These are phyloP conservation scores for Diaporthe destruens DNA, from an alignment of 2,329 filamentous ascomycete species.

Conservation along the genomic window DNA sequence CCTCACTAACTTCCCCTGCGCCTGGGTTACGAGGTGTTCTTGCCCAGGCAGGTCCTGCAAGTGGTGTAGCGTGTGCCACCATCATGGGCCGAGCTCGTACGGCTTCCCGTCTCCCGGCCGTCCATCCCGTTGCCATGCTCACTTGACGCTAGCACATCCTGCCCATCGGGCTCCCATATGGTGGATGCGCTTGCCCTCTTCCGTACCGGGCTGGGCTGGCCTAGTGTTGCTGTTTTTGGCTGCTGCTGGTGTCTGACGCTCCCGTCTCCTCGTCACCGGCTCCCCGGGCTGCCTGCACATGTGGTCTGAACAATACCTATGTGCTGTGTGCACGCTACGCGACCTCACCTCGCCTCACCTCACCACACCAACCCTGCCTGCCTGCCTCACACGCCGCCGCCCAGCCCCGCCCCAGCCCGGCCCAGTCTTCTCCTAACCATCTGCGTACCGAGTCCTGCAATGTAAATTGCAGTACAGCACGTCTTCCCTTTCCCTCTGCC, in stretches of 20 bases:
- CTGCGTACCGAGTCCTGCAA: conserved; percentile 14
- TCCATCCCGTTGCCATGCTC: conserved; percentile 8
- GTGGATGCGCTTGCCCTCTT: conserved; percentile 3
- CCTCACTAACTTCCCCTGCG: background rate
- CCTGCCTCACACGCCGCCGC: background rate
- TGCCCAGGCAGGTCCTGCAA: conserved; percentile 1
- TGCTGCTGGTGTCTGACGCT: background rate
- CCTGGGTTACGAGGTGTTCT: background rate
- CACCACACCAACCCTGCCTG: conserved; percentile 13
- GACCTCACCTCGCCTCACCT: background rate
- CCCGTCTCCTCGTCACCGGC: conserved; percentile 3
- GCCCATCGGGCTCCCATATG: conserved; percentile 14
- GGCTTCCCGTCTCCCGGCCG: conserved; percentile 13
- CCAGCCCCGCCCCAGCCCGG: conserved; percentile 5
- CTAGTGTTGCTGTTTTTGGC: background rate
- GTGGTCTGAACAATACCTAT: too few species aligned
- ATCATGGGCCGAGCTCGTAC: conserved; percentile 12
- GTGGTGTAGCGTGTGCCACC: conserved; percentile 23
- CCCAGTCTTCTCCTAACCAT: conserved; percentile 14
- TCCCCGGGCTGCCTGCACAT: background rate
- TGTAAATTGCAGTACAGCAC: conserved; percentile 1
- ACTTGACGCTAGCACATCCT: background rate
- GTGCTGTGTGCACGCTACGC: too few species aligned
- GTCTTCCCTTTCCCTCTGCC: background rate
- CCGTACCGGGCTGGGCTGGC: background rate